Evolutionary conservation across 805 yeast genomes (phyloP), one percentile per base, ranked within the genome.

Genomic region (Monosporozyma servazzii): DNA sequence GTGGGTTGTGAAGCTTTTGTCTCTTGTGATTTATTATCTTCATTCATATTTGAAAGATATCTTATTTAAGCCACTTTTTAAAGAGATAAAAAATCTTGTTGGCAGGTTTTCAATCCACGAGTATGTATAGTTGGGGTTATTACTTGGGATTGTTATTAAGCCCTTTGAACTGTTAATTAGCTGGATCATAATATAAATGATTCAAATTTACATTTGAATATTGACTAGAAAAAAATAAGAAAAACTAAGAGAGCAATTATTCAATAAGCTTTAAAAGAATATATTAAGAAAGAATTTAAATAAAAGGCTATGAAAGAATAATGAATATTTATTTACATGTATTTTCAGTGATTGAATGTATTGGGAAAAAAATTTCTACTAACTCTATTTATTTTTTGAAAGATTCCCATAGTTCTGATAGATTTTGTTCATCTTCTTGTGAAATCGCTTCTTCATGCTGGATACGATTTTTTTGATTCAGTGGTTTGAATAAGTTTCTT

Each of bases 401-500:
- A 41, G 37, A 31, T 10, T 48, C 20, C 21, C 25, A 27, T 30
- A 41, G n/a, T 18, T 39, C 50, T 40, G 43, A 13, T 8, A 48
- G 20, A 21, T 18, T 41, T 29, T 30, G 40, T 13, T 30, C 37
- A 5, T 45, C 21, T 9, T 27, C 41, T 31, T 45, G 25, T 5
- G 37, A 5, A 9, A 33, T 2, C n/a, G 31, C 3, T 31, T 45
- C 48, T 20, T 45, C 18, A 18, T 45, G 30, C 15, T 43, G 21
- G 5, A 9, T 5, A 31, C 33, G 37, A 20, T 33, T 44, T 3
- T 44, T 21, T 21, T 21, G 10, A 21, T 21, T 41, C n/a, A 41
- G 21, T 3, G 50, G 40, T 10, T 41, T 41, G 10, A 53, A 40
- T n/a, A 51, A 42, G 3, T 37, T 18, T 33, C 33, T 48, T 10